A percentile compares a stretch with the other conserved stretches of the same genome.
Conservation (phyloP, 129 eudicot genomes). For the Glebionis coronaria region DNA sequence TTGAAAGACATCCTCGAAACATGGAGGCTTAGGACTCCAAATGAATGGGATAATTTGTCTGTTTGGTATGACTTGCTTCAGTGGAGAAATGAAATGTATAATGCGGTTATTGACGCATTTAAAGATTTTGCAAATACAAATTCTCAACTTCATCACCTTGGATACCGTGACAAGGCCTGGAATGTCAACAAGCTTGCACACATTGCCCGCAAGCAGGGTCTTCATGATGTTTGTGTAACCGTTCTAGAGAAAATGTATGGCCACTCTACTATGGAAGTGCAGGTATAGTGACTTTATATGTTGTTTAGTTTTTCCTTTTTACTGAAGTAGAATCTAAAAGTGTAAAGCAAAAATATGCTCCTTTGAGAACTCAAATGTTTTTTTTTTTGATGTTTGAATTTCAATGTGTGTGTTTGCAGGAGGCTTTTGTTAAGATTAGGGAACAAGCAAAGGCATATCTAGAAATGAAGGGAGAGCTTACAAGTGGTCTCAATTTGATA, state of each 20-base stretch:
- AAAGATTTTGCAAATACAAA: conserved; percentile 50
- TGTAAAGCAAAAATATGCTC: neutral
- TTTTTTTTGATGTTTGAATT: neutral
- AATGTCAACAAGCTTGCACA: conserved; percentile 97
- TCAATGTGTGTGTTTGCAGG: conserved; percentile 46
- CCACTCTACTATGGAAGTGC: conserved; percentile 98
- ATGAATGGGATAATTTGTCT: conserved; percentile 94
- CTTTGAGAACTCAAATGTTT: neutral
- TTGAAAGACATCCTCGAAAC: conserved; percentile 98
- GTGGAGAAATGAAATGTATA: conserved; percentile 97
- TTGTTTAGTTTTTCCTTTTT: neutral
- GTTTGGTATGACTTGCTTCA: conserved; percentile 98
- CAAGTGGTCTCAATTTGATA: conserved; percentile 87
- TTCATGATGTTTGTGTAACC: conserved; percentile 87
- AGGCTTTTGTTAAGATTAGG: conserved; percentile 92
- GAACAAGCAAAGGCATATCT: conserved; percentile 98
- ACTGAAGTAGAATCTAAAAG: conserved; percentile 9
- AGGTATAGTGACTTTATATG: conserved; percentile 41
- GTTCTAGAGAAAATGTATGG: conserved; percentile 97
- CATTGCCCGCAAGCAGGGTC: conserved; percentile 86
- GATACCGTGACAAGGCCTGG: conserved; percentile 99
- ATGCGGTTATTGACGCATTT: conserved; percentile 24
- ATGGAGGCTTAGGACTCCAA: conserved; percentile 96
- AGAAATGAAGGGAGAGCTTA: conserved; percentile 97
- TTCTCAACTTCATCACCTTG: conserved; percentile 93